Conservation (phyloP, 164 flowering plant genomes). For the Aristolochia californica region DNA sequence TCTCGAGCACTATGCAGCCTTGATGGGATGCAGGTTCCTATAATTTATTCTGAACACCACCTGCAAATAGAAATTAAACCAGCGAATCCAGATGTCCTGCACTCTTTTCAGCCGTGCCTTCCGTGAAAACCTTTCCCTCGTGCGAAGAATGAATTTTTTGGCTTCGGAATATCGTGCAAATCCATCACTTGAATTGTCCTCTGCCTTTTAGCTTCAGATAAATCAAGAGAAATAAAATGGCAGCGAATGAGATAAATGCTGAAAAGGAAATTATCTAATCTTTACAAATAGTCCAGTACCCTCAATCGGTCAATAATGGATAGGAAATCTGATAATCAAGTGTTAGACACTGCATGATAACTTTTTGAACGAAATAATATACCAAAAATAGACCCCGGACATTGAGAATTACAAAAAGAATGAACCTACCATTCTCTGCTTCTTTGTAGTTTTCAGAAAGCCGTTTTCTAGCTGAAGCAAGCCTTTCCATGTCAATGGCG, state of each 20-base stretch:
- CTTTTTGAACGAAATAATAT: no score
- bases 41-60: no score
- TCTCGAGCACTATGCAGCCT: no score
- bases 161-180: slow-evolving; percentile 83
- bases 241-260: not conserved
- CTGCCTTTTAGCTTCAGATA: slow-evolving; percentile 81
- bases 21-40: no score
- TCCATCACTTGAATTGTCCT: slow-evolving; percentile 95
- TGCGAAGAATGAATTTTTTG: slow-evolving; percentile 63
- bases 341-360: no score
- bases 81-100: no score
- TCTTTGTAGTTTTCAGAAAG: slow-evolving; percentile 87
- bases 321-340: no score
- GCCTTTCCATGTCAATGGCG: slow-evolving; percentile 50
- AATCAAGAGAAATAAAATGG: not conserved
- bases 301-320: no score
- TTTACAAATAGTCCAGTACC: no score
- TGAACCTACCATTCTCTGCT: slow-evolving; percentile 68
- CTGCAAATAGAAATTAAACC: not conserved
- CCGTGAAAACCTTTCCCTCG: slow-evolving; percentile 75
- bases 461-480: slow-evolving; percentile 80
- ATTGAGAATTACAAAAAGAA: no score
- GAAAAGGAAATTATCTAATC: not conserved
- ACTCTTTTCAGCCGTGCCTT: slow-evolving; percentile 59
- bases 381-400: no score